phyloP scores from a whole-genome alignment of 306 rosid species.

The Trichosanthes truncata region DNA sequence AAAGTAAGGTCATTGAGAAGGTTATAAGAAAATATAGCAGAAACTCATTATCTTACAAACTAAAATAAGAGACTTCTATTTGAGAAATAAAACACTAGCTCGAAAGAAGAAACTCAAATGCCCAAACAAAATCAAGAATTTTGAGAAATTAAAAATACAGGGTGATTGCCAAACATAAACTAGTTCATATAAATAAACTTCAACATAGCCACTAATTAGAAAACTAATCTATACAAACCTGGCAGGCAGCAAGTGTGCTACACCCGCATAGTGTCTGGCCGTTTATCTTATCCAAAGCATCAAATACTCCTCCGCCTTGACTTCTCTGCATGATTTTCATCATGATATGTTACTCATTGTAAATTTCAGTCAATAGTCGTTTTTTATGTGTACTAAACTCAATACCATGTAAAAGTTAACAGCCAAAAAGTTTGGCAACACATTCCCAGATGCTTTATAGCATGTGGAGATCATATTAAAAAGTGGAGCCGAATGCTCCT shows the following conservation, averaged over 20 bases:
- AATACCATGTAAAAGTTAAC: constrained; percentile 95
- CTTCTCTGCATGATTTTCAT: constrained; percentile 63
- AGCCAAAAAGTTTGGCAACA: constrained; percentile 76
- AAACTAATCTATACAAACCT: constrained; percentile 47
- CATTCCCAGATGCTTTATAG: constrained; percentile 78
- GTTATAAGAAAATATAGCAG: not conserved
- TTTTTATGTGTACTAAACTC: not conserved
- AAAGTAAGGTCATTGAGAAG: not conserved
- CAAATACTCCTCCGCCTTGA: constrained; percentile 91
- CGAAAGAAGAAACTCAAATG: not conserved
- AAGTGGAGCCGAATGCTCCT: constrained; percentile 90
- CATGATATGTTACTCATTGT: constrained; percentile 19
- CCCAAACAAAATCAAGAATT: not conserved
- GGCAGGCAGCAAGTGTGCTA: constrained; percentile 61
- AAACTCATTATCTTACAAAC: not conserved
- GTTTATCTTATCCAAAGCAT: constrained; percentile 62
- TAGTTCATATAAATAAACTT: constrained; percentile 14
- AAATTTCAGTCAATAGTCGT: not conserved
- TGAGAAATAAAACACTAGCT: not conserved
- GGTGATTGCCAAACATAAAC: not conserved
- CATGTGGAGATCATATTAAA: constrained; percentile 77
- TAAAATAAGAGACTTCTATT: not conserved
- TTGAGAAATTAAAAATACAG: not conserved
- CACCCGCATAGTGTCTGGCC: constrained; percentile 82
- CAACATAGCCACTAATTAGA: not conserved